A percentile compares a stretch with the other conserved stretches of the same genome.
These are phyloP conservation scores for Monosporascus sp. DNA, from an alignment of 2,329 filamentous ascomycete species.

Conservation along the genomic window DNA sequence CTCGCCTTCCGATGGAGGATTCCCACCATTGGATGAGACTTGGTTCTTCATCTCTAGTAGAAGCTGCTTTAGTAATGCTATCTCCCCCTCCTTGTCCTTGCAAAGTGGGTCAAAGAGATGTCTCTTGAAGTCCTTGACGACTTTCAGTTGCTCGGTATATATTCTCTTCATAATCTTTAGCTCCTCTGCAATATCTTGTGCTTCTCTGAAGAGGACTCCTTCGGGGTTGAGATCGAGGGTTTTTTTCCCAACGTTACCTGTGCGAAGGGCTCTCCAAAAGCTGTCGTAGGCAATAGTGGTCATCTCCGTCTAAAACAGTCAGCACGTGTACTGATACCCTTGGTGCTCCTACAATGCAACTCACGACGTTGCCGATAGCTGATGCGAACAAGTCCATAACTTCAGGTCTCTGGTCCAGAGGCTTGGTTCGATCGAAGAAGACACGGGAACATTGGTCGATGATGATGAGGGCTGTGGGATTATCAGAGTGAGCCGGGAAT, in stretches of 20 bases:
- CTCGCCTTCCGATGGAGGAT: background rate
- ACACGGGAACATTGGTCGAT: slow-evolving; percentile 31
- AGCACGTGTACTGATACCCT: background rate
- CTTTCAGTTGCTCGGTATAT: slow-evolving; percentile 18
- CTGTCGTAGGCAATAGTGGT: slow-evolving; percentile 1
- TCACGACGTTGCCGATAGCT: slow-evolving; percentile 22
- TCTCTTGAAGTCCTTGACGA: slow-evolving; percentile 9
- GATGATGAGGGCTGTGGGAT: slow-evolving; percentile 24
- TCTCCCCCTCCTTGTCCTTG: background rate
- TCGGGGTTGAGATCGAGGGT: slow-evolving; percentile 19
- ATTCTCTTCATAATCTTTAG: slow-evolving; percentile 26
- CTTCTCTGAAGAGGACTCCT: slow-evolving; percentile 23
- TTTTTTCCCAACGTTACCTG: slow-evolving; percentile 7
- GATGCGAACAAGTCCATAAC: slow-evolving; percentile 27
- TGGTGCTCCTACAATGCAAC: slow-evolving; percentile 3
- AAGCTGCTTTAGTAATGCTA: background rate
- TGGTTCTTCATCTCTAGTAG: background rate
- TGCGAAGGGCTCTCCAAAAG: background rate
- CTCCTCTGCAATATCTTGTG: slow-evolving; percentile 27
- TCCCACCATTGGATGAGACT: slow-evolving; percentile 1
- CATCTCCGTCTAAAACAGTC: background rate
- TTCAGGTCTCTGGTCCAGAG: slow-evolving; percentile 22
- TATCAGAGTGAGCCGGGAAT: background rate
- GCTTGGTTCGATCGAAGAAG: slow-evolving; percentile 29
- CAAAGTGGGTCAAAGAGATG: background rate